phyloP scores from a whole-genome alignment of 2,329 filamentous ascomycete species.

The Penicillium aurantiogriseum region DNA sequence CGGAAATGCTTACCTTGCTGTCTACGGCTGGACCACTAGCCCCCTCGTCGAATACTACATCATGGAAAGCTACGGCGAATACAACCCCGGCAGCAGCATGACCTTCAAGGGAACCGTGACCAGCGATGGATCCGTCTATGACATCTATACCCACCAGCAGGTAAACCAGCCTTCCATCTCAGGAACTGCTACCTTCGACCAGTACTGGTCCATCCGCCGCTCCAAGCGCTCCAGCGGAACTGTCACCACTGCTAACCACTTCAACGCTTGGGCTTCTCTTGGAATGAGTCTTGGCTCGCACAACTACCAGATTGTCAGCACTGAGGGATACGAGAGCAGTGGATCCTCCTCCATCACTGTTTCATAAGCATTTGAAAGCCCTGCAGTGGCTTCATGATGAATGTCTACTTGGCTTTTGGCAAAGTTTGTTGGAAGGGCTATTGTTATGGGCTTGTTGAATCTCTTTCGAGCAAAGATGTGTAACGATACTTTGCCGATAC shows the following conservation, averaged over 20 bases:
- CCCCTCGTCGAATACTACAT: slow-evolving; percentile 42
- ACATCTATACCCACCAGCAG: slow-evolving; percentile 39
- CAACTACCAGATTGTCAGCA: slow-evolving; percentile 45
- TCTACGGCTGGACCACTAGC: slow-evolving; percentile 45
- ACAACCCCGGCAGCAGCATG: slow-evolving; percentile 31
- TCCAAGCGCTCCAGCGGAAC: slow-evolving; percentile 36
- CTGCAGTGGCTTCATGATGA: background rate
- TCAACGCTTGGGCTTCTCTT: slow-evolving; percentile 35
- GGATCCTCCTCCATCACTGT: slow-evolving; percentile 41
- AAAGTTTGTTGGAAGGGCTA: background rate
- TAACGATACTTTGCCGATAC: background rate
- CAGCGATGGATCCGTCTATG: slow-evolving; percentile 39
- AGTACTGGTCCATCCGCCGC: slow-evolving; percentile 45
- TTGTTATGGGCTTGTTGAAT: background rate
- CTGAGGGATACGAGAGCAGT: slow-evolving; percentile 45
- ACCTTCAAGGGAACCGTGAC: slow-evolving; percentile 36
- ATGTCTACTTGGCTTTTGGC: background rate
- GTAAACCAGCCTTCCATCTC: slow-evolving; percentile 42
- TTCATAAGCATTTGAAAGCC: slow-evolving; percentile 10
- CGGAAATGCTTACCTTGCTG: slow-evolving; percentile 36
- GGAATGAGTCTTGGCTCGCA: slow-evolving; percentile 35
- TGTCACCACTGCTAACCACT: slow-evolving; percentile 39
- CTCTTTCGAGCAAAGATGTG: background rate
- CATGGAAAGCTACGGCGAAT: slow-evolving; percentile 35
- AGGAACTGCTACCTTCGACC: slow-evolving; percentile 43